phyloP scores from a whole-genome alignment of 768 basidiomycete genomes.

The Exsudoporus frostii region DNA sequence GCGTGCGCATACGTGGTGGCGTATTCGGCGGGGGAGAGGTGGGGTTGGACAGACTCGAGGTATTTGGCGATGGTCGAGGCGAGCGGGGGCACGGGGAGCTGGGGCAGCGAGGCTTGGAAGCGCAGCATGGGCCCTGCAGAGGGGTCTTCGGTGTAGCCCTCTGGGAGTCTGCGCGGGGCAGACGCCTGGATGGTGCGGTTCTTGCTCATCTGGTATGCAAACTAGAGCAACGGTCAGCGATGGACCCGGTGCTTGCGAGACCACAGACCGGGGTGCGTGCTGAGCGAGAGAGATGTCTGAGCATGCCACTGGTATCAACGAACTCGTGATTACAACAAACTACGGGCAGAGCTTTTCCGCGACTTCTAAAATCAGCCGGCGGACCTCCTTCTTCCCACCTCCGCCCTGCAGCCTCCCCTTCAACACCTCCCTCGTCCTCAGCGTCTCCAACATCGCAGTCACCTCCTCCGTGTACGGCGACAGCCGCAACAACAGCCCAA shows the following conservation, averaged over 20 bases:
- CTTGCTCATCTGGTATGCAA: slow-evolving; percentile 25
- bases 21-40: slow-evolving; percentile 63
- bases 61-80: slow-evolving; percentile 84
- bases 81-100: slow-evolving; percentile 81
- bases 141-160: slow-evolving; percentile 52
- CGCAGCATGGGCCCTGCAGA: slow-evolving; percentile 67
- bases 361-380: slow-evolving; percentile 64
- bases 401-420: slow-evolving; percentile 53
- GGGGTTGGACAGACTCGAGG: slow-evolving; percentile 79
- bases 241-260: background rate
- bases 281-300: slow-evolving; percentile 16
- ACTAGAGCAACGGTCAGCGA: background rate
- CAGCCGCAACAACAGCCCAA: slow-evolving; percentile 72
- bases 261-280: slow-evolving; percentile 5
- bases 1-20: slow-evolving; percentile 56
- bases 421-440: slow-evolving; percentile 58
- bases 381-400: slow-evolving; percentile 63
- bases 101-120: slow-evolving; percentile 69
- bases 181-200: slow-evolving; percentile 30
- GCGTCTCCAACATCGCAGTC: slow-evolving; percentile 60
- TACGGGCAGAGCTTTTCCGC: slow-evolving; percentile 39
- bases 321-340: background rate
- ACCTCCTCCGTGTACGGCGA: slow-evolving; percentile 69
- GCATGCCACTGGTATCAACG: background rate
- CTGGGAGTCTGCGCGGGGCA: slow-evolving; percentile 28